phyloP scores from a whole-genome alignment of 208 protist species.

The Endotrypanum monterogeii region DNA sequence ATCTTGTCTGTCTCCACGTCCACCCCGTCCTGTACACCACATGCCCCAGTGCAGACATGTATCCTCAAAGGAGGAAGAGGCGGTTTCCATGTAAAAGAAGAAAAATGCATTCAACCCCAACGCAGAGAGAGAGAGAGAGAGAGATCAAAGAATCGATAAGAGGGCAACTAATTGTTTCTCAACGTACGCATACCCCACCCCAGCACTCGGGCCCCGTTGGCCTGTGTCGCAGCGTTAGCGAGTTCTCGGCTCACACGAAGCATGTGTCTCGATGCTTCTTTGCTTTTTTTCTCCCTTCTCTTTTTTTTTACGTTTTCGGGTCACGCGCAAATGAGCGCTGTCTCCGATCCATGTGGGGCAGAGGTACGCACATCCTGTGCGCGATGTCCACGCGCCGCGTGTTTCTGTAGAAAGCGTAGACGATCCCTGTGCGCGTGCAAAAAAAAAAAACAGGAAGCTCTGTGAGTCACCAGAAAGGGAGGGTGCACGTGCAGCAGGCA shows the following conservation, averaged over 20 bases:
- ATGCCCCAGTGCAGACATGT: neutral
- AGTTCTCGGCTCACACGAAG: neutral
- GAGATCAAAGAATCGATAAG: neutral
- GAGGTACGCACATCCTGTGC: neutral
- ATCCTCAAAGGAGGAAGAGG: neutral
- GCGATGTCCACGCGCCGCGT: neutral
- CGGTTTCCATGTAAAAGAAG: constrained; percentile 5
- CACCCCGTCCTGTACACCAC: neutral
- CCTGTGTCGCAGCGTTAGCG: neutral
- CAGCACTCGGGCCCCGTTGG: neutral
- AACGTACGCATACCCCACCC: neutral
- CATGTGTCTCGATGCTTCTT: neutral
- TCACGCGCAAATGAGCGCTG: neutral
- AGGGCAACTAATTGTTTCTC: neutral
- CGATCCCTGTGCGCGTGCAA: neutral
- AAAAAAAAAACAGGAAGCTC: neutral
- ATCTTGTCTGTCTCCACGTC: no score
- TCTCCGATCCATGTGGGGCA: neutral
- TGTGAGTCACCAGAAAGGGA: neutral
- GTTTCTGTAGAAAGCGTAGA: neutral
- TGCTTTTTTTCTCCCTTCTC: neutral
- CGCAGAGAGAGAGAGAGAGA: neutral
- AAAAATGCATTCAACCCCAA: neutral
- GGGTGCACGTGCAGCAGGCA: neutral
- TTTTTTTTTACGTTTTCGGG: neutral